phyloP scores from a whole-genome alignment of 495 filamentous ascomycete species.

The Neurospora sp. region DNA sequence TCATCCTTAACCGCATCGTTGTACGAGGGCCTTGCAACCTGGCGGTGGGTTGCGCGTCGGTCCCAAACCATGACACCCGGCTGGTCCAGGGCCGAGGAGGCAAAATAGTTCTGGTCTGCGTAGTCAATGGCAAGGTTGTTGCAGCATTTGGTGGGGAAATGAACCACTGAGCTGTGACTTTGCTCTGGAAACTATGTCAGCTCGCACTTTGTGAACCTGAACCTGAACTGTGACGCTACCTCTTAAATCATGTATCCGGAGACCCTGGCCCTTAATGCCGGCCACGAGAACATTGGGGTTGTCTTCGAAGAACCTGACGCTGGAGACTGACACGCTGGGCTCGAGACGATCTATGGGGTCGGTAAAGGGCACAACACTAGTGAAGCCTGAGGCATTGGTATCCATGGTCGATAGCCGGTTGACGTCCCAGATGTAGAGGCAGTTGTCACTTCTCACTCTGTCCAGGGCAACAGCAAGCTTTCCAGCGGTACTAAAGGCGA shows the following conservation, averaged over 20 bases:
- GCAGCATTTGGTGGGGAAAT: slow-evolving; percentile 70
- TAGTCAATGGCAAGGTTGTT: slow-evolving; percentile 88
- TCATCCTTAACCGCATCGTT: slow-evolving; percentile 37
- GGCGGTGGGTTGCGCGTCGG: slow-evolving; percentile 52
- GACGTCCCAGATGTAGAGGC: slow-evolving; percentile 89
- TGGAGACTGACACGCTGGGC: slow-evolving; percentile 77
- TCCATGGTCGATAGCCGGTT: slow-evolving; percentile 49
- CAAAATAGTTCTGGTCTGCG: slow-evolving; percentile 87
- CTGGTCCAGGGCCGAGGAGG: slow-evolving; percentile 62
- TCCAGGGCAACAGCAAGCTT: slow-evolving; percentile 83
- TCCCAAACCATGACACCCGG: slow-evolving; percentile 86
- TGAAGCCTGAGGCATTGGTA: slow-evolving; percentile 24
- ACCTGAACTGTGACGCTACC: slow-evolving; percentile 38
- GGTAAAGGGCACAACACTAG: slow-evolving; percentile 24
- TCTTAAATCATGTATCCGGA: slow-evolving; percentile 85
- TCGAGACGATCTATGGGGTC: slow-evolving; percentile 67
- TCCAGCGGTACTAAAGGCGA: slow-evolving; percentile 74
- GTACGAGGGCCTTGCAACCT: slow-evolving; percentile 34
- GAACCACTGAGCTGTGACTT: slow-evolving; percentile 33
- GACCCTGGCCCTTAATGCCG: slow-evolving; percentile 74
- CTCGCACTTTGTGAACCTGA: neutral
- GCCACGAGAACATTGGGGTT: slow-evolving; percentile 74
- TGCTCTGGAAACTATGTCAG: slow-evolving; percentile 9
- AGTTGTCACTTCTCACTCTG: slow-evolving; percentile 83
- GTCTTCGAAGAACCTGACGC: slow-evolving; percentile 81